Base-by-base conservation (phyloP, 2,329 filamentous ascomycete species). In the Kalmusia sp. region DNA sequence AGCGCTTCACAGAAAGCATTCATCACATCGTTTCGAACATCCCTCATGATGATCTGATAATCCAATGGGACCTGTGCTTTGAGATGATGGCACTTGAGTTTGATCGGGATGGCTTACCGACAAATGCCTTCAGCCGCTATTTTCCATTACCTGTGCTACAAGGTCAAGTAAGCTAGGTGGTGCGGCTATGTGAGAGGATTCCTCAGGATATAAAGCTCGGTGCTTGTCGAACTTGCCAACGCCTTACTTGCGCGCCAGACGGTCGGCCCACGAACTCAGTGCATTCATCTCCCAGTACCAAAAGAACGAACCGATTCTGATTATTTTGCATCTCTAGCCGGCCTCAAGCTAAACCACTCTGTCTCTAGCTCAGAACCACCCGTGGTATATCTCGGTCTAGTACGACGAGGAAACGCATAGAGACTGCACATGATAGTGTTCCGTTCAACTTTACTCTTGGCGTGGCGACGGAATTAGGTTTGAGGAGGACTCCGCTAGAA, bases 251-350 rank as follows among this genome's bases (percentile, higher is more conserved):
- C 19, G n/a, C 47, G 62, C 4, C 45, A 52, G 3, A 55, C 71
- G 2, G 8, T 22, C 17, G 19, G 21, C 30, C 17, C 25, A n/a
- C 25, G 25, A n/a, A 37, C 21, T 24, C 58, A 71, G 40, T 81
- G 70, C 66, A 59, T 80, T 31, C 79, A 81, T 51, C 69, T 79
- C 60, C 78, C 79, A 3, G 77, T 81, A 1, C 77, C 78, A 0
- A 76, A 71, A 44, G 67, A 69, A 14, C 60, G 74, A 12, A 62
- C 60, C 7, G 74, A 78, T 54, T 61, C 61, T 2, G 66, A 57
- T 2, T 81, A 78, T 55, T 76, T 76, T 43, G 65, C 54, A n/a
- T 76, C 78, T 1, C 58, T 80, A 51, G 70, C 66, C 40, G 49
- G 68, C 0, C 52, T 80, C 30, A 57, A 69, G 19, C 45, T 71